Conservation (phyloP, 2,329 filamentous ascomycete genomes). For the Sclerotinia nivalis region DNA sequence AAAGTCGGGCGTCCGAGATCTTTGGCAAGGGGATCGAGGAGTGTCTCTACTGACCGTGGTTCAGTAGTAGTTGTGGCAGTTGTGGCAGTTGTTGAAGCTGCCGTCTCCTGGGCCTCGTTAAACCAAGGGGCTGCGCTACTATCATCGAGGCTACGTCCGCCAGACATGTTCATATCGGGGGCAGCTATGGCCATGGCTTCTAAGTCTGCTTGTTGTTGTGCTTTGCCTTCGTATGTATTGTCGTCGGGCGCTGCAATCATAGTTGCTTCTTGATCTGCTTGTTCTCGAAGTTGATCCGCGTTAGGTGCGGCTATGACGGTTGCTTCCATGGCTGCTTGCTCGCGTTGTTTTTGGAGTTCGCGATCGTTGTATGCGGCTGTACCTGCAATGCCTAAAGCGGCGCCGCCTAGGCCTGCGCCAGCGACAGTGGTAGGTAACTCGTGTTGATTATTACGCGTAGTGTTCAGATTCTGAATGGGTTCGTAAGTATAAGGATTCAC, state of each 20-base stretch:
- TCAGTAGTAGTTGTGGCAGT: background rate
- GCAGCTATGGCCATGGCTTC: constrained; percentile 27
- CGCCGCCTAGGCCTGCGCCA: constrained; percentile 32
- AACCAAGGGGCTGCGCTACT: constrained; percentile 15
- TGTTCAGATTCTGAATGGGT: constrained; percentile 32
- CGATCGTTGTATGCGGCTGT: constrained; percentile 29
- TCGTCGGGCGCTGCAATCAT: constrained; percentile 35
- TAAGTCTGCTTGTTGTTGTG: constrained; percentile 28
- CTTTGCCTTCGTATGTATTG: constrained; percentile 22
- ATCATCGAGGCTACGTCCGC: constrained; percentile 31
- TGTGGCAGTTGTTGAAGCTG: constrained; percentile 8
- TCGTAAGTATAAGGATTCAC: constrained; percentile 56
- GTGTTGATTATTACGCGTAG: constrained; percentile 17
- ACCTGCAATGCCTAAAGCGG: constrained; percentile 27
- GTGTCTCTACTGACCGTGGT: constrained; percentile 23
- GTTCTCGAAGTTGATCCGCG: constrained; percentile 24
- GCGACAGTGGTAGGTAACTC: constrained; percentile 23
- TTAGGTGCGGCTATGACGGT: constrained; percentile 35
- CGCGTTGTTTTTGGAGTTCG: constrained; percentile 25
- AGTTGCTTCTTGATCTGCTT: constrained; percentile 34
- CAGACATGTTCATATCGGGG: constrained; percentile 31
- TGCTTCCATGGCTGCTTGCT: constrained; percentile 29
- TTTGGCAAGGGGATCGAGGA: constrained; percentile 28
- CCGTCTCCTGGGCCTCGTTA: background rate
- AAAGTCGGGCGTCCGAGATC: constrained; percentile 31